Base-by-base conservation (phyloP, 2,329 filamentous ascomycete genomes). In the Thelonectria rubi region DNA sequence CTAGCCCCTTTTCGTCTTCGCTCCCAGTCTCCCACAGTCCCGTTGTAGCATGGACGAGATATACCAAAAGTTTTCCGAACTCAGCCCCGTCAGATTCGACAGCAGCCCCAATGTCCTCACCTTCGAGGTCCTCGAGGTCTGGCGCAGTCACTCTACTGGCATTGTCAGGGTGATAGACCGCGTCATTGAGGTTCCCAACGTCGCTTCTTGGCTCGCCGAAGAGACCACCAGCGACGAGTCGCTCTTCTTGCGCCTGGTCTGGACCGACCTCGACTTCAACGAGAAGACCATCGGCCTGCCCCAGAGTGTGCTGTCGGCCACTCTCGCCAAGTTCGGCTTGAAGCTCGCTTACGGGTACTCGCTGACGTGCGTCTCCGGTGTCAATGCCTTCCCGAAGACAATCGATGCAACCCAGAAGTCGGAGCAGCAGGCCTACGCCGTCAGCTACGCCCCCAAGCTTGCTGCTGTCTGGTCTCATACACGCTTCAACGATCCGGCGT, bases 391-490 rank as follows among this genome's bases (percentile, higher is more conserved):
- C 42, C 66, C 69, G 0, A 46, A 52, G 10, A 40, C 56, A 1
- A 26, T 15, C 14, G 15, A 47, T 30, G 40, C 50, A 1, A 51
- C 26, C 5, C 46, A 62, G 2, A 50, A 63, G 3, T 32, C 34
- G 2, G 53, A 66, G 5, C 55, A 63, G 7, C 69, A 68, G 12
- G 62, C 74, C 3, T 77, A 73, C 54, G 70, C 73, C 2, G 73
- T 78, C 58, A 74, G 72, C 55, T 78, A 78, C 46, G 72, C 74
- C 17, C 78, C 78, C 2, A 80, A 80, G 53, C 63, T 79, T 21
- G 77, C 75, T 7, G 69, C 72, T 15, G 66, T 76, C 21, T 80
- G 78, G 78, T 77, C 76, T 2, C 70, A 76, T 48, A 64, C 62
- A 26, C 55, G 51, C 26, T 67, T 66, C 20, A 58, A 54, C 15